These are phyloP conservation scores for Coemansia sp. DNA, from an alignment of 192 early-diverging fungal genomes.

Conservation along the genomic window DNA sequence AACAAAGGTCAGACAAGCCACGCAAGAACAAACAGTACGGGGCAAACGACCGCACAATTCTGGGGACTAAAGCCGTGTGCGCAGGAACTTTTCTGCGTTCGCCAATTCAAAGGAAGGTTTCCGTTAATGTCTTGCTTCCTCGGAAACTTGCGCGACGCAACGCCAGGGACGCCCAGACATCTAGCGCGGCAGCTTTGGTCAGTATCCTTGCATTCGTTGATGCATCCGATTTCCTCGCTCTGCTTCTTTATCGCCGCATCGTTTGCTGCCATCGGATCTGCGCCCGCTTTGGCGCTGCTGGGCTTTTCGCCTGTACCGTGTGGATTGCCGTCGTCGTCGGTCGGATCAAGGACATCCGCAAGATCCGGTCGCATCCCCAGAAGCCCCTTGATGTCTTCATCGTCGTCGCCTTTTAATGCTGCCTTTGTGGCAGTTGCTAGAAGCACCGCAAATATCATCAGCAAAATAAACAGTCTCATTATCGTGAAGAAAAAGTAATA, in stretches of 20 bases:
- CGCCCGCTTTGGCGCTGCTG: neutral
- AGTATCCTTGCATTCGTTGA: slow-evolving; percentile 22
- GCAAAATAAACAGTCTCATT: neutral
- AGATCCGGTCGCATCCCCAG: slow-evolving; percentile 37
- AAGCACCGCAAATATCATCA: neutral
- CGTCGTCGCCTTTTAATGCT: slow-evolving; percentile 3
- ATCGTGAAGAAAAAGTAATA: neutral
- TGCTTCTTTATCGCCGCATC: neutral
- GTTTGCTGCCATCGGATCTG: neutral
- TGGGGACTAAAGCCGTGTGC: neutral
- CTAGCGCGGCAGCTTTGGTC: slow-evolving; percentile 47
- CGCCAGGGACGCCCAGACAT: slow-evolving; percentile 48
- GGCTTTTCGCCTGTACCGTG: neutral
- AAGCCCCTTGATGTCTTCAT: slow-evolving; percentile 14
- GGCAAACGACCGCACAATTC: neutral
- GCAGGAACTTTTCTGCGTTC: slow-evolving; percentile 2
- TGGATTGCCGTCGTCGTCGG: neutral
- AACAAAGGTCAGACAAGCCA: neutral
- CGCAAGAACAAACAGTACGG: slow-evolving; percentile 6
- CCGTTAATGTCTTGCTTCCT: slow-evolving; percentile 42
- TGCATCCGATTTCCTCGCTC: slow-evolving; percentile 23
- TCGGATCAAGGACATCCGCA: slow-evolving; percentile 19
- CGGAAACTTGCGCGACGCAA: slow-evolving; percentile 34
- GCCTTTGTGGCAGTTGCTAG: neutral
- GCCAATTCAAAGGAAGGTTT: slow-evolving; percentile 43